These are phyloP conservation scores for Potentilla sterilis DNA, from an alignment of 306 rosid genomes.

Conservation along the genomic window DNA sequence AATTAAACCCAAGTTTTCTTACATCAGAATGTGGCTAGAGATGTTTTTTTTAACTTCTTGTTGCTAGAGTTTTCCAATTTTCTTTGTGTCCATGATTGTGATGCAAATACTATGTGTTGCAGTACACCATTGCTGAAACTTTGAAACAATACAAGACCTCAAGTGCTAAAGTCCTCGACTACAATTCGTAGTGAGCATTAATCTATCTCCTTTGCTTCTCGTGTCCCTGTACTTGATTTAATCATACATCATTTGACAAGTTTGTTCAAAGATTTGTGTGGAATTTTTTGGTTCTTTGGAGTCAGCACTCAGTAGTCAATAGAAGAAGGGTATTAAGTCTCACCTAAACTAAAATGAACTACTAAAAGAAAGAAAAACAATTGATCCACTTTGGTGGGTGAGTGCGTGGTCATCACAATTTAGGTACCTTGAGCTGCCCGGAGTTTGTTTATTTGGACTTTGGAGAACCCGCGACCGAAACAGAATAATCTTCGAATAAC, in stretches of 20 bases:
- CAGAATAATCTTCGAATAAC: not conserved
- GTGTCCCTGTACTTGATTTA: not conserved
- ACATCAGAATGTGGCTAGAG: not conserved
- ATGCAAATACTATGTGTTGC: not conserved
- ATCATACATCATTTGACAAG: not conserved
- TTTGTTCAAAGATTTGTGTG: not conserved
- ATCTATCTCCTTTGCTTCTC: not conserved
- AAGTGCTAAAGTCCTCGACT: too few relatives aligned
- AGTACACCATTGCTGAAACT: not conserved
- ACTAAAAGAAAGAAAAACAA: not conserved
- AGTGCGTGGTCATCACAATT: not conserved
- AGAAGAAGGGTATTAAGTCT: not conserved
- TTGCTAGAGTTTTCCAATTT: not conserved
- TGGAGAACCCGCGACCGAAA: not conserved
- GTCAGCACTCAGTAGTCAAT: not conserved
- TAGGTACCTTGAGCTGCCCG: not conserved
- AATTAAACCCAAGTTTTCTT: not conserved
- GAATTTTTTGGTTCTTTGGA: not conserved
- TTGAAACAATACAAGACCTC: not conserved
- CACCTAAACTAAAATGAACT: not conserved
- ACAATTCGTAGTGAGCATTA: not conserved
- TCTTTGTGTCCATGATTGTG: not conserved
- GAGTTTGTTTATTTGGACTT: not conserved
- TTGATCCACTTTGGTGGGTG: not conserved
- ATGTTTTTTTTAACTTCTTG: not conserved